These are phyloP conservation scores for Hypoxylon sp. DNA, from an alignment of 2,329 filamentous ascomycete genomes.

Conservation along the genomic window DNA sequence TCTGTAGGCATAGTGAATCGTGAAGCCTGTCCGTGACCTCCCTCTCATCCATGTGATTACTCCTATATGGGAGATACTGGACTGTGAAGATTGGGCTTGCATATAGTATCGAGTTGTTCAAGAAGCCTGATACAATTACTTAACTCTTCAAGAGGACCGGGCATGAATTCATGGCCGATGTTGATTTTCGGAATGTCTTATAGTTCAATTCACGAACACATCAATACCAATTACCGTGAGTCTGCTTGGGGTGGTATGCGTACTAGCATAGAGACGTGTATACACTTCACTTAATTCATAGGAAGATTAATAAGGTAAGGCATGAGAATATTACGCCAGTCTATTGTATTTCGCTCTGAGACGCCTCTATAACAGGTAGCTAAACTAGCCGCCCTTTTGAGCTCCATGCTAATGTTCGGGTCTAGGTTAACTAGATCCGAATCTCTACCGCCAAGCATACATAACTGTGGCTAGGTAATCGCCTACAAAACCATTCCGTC, in stretches of 20 bases:
- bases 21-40: no score
- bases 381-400: slow-evolving; percentile 42
- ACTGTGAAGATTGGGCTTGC: neutral
- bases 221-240: neutral
- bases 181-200: neutral
- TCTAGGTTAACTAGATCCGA: slow-evolving; percentile 46
- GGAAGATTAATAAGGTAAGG: neutral
- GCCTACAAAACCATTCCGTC: slow-evolving; percentile 36
- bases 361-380: slow-evolving; percentile 47
- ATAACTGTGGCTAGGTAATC: slow-evolving; percentile 31
- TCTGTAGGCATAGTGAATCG: no score
- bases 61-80: no score
- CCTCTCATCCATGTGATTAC: no score
- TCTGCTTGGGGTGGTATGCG: neutral
- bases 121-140: neutral
- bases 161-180: neutral
- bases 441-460: slow-evolving; percentile 50
- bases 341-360: slow-evolving; percentile 49
- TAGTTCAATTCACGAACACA: neutral
- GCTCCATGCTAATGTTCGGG: slow-evolving; percentile 37
- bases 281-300: neutral
- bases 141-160: neutral
- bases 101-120: no score
- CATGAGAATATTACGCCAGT: slow-evolving; percentile 44
- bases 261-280: neutral